Evolutionary conservation across 306 rosid genomes (phyloP), one percentile per base, ranked within the genome.

Genomic region (Arachis stenosperma): DNA sequence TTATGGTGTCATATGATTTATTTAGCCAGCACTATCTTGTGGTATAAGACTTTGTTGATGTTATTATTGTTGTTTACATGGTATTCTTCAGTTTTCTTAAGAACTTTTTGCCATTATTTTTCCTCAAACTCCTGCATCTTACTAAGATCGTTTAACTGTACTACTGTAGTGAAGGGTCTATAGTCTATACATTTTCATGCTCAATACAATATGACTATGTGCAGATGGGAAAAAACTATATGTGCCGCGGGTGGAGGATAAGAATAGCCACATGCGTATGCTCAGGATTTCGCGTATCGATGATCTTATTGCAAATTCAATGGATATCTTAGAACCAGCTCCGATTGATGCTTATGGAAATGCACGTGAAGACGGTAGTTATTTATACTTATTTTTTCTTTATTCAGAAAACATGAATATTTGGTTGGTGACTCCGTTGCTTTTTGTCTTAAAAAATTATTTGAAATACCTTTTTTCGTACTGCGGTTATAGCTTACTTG

Each of bases 231-330:
- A 86, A 73, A 87, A 75, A 81, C 87, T 84, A 1, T 84, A 88
- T 81, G 99, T 94, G 56, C 97, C 97, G 3, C 81, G 96, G 7
- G 99, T 94, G 81, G 99, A 91, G 89, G 96, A 94, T 85, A 94
- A 87, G 83, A 89, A 94, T 61, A 84, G 97, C 78, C 83, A 89
- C 80, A 91, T 94, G 97, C 88, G 90, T 52, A 88, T 94, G 99
- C 87, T 94, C 67, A 78, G 84, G 79, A 88, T 94, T 60, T 88
- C 90, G 9, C 56, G 91, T 44, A 71, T 90, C 6, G 95, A 89
- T 77, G 97, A 94, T 83, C 95, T 94, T 60, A 64, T 94, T 71
- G 93, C 91, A 7, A 94, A 91, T 74, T 91, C 99, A 5, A 94
- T 91, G 97, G 71, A 94, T 73, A 94, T 94, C 72, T 83, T 94